phyloP scores from a whole-genome alignment of 169 alveolate species.

The Plasmodium coatneyi region DNA sequence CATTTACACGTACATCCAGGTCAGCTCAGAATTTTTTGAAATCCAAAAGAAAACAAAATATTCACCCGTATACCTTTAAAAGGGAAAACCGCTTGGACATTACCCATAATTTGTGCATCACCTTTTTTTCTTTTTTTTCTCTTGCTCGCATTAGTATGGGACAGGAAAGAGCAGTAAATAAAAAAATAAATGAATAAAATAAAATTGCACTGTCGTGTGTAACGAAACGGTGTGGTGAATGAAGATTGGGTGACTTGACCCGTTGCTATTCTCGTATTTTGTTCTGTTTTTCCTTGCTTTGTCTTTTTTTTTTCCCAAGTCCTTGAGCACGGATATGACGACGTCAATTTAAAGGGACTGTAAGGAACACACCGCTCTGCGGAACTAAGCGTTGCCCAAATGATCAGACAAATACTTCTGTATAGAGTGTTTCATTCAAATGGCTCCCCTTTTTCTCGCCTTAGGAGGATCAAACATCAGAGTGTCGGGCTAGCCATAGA shows the following conservation, averaged over 20 bases:
- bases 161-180: slow-evolving; percentile 64
- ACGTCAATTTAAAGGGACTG: slow-evolving; percentile 81
- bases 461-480: slow-evolving; percentile 87
- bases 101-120: not conserved
- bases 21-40: not conserved
- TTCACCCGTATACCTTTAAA: not conserved
- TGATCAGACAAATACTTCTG: not conserved
- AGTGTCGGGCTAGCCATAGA: slow-evolving; percentile 91
- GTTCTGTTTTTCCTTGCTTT: not conserved
- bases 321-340: slow-evolving; percentile 81
- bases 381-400: not conserved
- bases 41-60: not conserved
- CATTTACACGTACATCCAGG: slow-evolving; percentile 58
- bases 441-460: not conserved
- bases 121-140: not conserved
- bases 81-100: not conserved
- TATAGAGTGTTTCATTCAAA: not conserved
- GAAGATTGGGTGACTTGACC: not conserved
- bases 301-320: slow-evolving; percentile 67
- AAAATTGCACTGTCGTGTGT: not conserved
- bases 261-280: not conserved
- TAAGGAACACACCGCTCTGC: slow-evolving; percentile 20
- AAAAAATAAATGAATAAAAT: not conserved
- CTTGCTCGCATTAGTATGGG: slow-evolving; percentile 31
- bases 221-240: not conserved